These are phyloP conservation scores for Calamus simplicifolius DNA, from an alignment of 176 grass and related monocot genomes.

Conservation along the genomic window DNA sequence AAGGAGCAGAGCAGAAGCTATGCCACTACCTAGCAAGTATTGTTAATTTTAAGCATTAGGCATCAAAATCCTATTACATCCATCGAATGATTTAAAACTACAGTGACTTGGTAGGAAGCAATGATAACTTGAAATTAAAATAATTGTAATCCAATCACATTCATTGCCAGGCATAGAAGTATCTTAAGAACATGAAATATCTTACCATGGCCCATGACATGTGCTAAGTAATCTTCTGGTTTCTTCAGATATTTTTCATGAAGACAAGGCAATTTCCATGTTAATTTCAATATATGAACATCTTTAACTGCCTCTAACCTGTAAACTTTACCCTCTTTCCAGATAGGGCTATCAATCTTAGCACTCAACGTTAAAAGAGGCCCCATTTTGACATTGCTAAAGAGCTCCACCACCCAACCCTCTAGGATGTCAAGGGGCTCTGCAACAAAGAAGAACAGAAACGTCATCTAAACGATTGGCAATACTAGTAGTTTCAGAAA, in stretches of 20 bases:
- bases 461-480: no score
- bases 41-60: no score
- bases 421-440: slow-evolving; percentile 81
- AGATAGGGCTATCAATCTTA: slow-evolving; percentile 58
- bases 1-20: no score
- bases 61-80: no score
- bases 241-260: slow-evolving; percentile 95
- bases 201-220: slow-evolving; percentile 96
- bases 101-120: no score
- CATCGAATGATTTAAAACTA: no score
- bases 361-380: slow-evolving; percentile 43
- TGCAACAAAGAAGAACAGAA: slow-evolving; percentile 31
- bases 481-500: no score
- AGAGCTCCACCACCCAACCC: slow-evolving; percentile 81
- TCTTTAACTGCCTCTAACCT: slow-evolving; percentile 93
- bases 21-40: no score
- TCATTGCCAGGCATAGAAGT: no score
- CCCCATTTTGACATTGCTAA: slow-evolving; percentile 79
- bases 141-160: no score
- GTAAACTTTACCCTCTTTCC: slow-evolving; percentile 80
- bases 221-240: slow-evolving; percentile 81
- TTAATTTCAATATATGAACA: slow-evolving; percentile 64
- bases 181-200: slow-evolving; percentile 8
- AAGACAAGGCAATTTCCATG: slow-evolving; percentile 92
- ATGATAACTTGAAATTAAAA: no score